phyloP scores from a whole-genome alignment of 805 yeast genomes.

The Metschnikowia henanensis region DNA sequence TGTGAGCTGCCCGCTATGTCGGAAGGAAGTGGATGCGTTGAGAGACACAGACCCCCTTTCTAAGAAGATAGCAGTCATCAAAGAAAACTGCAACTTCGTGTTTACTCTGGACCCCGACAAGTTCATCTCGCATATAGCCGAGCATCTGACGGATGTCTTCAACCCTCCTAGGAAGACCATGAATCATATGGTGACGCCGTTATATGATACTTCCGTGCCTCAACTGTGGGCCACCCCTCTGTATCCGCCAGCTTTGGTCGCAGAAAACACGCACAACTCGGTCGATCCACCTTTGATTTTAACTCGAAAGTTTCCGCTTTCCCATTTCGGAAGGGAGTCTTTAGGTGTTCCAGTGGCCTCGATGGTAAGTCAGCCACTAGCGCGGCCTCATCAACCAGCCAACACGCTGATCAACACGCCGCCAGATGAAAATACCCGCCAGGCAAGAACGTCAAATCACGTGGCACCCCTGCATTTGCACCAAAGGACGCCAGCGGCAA shows the following conservation, averaged over 20 bases:
- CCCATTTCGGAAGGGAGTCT: constrained; percentile 9
- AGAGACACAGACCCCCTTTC: constrained; percentile 10
- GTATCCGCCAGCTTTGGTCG: constrained; percentile 8
- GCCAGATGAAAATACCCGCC: background rate
- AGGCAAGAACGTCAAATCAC: background rate
- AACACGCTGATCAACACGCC: background rate
- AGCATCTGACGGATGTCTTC: constrained; percentile 37
- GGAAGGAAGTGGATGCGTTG: constrained; percentile 18
- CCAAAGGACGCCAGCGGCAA: background rate
- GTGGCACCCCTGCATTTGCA: background rate
- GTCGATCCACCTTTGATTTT: constrained; percentile 17
- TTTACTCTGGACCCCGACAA: constrained; percentile 16
- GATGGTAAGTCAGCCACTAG: background rate
- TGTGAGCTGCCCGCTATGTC: constrained; percentile 20
- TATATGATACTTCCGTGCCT: constrained; percentile 37
- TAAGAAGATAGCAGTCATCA: constrained; percentile 10
- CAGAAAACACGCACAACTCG: background rate
- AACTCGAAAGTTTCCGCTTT: constrained; percentile 17
- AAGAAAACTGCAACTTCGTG: constrained; percentile 12
- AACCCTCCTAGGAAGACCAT: constrained; percentile 37
- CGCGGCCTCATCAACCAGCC: background rate
- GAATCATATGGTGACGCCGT: constrained; percentile 36
- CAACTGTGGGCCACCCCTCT: constrained; percentile 35
- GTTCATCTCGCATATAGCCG: constrained; percentile 25
- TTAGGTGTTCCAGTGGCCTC: constrained; percentile 1